These are phyloP conservation scores for Trametes polyzona DNA, from an alignment of 1,284 basidiomycete genomes.

Conservation along the genomic window DNA sequence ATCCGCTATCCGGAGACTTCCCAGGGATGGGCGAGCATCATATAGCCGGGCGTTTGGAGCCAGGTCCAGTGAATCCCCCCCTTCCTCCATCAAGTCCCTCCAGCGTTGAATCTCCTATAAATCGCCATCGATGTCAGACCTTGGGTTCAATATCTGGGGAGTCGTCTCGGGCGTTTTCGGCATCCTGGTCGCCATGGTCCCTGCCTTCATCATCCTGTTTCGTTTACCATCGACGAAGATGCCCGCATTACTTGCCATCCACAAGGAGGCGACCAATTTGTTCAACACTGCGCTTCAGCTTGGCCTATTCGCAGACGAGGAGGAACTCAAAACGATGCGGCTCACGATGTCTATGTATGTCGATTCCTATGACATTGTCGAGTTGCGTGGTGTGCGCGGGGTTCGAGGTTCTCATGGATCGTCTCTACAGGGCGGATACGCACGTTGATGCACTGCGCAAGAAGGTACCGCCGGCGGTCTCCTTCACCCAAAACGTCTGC, in stretches of 20 bases:
- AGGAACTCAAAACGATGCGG: neutral
- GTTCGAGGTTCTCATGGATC: too few species aligned
- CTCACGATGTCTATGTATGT: neutral
- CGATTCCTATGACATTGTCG: neutral
- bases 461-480: neutral
- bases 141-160: conserved; percentile 9
- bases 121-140: neutral
- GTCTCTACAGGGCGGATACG: neutral
- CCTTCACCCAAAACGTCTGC: neutral
- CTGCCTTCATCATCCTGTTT: neutral
- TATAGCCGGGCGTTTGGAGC: too few species aligned
- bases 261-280: neutral
- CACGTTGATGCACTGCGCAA: neutral
- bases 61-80: too few species aligned
- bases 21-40: too few species aligned
- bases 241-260: neutral
- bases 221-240: neutral
- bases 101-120: neutral
- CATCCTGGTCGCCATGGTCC: neutral
- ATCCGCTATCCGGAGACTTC: too few species aligned
- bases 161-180: conserved; percentile 3
- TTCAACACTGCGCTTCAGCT: neutral
- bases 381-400: neutral
- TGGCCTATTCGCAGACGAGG: neutral
- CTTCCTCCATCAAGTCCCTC: neutral